Evolutionary conservation across 2,329 filamentous ascomycete species (phyloP).

Genomic region (Mariannaea sp.): DNA sequence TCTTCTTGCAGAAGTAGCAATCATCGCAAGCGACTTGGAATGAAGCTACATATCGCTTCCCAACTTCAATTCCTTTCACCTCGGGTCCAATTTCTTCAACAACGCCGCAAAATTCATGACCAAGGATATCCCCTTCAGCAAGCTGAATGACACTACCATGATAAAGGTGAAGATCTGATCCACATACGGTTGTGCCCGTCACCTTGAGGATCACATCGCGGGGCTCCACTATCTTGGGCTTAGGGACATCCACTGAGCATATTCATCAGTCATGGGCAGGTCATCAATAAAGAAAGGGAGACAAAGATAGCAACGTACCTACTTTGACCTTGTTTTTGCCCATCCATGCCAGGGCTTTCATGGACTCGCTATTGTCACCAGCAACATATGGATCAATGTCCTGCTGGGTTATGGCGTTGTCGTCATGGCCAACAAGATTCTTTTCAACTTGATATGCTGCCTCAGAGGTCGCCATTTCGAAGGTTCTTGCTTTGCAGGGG

Average conservation of each 20-base stretch:
- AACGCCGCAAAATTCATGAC: conserved; percentile 64
- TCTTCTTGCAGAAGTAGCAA: conserved; percentile 80
- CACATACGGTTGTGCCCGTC: conserved; percentile 65
- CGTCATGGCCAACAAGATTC: conserved; percentile 68
- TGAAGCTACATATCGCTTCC: conserved; percentile 77
- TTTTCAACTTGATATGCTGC: conserved; percentile 71
- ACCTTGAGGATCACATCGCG: conserved; percentile 81
- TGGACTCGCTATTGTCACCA: conserved; percentile 61
- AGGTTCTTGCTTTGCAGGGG: too few species aligned
- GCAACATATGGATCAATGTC: conserved; percentile 67
- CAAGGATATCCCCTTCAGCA: conserved; percentile 68
- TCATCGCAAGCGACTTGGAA: conserved; percentile 80
- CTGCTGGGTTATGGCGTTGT: conserved; percentile 68
- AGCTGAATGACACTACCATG: conserved; percentile 63
- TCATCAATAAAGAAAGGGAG: too few species aligned
- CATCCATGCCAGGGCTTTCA: conserved; percentile 84
- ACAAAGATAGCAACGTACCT: conserved; percentile 41
- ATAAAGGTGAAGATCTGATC: conserved; percentile 62
- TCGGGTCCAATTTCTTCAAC: conserved; percentile 60
- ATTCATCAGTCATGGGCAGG: neutral
- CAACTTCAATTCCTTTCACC: conserved; percentile 59
- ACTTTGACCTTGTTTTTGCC: conserved; percentile 80
- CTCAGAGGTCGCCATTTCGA: too few species aligned
- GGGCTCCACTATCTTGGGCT: conserved; percentile 73
- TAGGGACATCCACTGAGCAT: conserved; percentile 62